phyloP scores from a whole-genome alignment of 2,329 filamentous ascomycete genomes.

The Diaporthe citriasiana region DNA sequence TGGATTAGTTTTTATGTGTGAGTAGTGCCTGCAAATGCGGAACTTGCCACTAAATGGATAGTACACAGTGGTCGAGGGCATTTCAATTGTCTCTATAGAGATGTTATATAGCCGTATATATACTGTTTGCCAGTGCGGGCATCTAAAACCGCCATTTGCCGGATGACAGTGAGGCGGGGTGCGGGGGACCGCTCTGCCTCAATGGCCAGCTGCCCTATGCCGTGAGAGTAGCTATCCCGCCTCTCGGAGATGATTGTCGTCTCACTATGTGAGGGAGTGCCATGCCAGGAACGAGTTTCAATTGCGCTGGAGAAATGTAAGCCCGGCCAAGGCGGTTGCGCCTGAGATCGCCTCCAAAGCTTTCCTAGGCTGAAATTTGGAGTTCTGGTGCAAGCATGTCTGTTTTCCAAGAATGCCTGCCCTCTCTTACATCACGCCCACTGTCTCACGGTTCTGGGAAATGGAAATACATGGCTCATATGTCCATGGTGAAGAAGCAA shows the following conservation, averaged over 20 bases:
- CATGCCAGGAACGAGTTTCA: neutral
- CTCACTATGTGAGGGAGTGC: neutral
- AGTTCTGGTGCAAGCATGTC: neutral
- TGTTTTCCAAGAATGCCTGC: constrained; percentile 5
- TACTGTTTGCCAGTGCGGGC: neutral
- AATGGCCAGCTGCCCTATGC: constrained; percentile 14
- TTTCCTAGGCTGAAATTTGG: neutral
- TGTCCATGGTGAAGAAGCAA: neutral
- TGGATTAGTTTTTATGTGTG: neutral
- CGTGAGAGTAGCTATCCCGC: constrained; percentile 1
- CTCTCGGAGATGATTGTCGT: neutral
- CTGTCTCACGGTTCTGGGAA: neutral
- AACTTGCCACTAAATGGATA: neutral
- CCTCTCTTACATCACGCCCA: neutral
- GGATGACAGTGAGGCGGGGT: constrained; percentile 32
- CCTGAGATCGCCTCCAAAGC: neutral
- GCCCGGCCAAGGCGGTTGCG: constrained; percentile 7
- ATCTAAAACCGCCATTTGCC: constrained; percentile 18
- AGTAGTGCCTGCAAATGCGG: neutral
- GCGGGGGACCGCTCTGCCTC: constrained; percentile 32
- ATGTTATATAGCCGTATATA: neutral
- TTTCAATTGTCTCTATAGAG: neutral
- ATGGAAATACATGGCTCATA: neutral
- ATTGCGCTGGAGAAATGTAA: constrained; percentile 27
- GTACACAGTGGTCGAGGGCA: no score